These are phyloP conservation scores for Trypanosoma brucei DNA, from an alignment of 208 protist genomes.

Conservation along the genomic window DNA sequence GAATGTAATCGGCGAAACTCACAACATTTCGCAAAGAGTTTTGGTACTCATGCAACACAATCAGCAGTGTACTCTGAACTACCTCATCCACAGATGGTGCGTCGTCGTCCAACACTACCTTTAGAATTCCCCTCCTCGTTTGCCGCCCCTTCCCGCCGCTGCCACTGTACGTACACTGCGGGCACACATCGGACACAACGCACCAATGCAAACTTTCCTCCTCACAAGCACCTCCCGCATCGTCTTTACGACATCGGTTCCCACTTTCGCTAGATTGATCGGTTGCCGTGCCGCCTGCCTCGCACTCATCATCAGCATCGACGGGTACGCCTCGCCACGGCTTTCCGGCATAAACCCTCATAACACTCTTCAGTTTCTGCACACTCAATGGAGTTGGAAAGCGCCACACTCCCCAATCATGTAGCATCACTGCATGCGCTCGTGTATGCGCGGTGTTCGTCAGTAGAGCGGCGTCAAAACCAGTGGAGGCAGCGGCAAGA, in stretches of 20 bases:
- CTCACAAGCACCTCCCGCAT: background rate
- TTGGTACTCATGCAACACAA: slow-evolving; percentile 59
- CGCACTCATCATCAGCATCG: background rate
- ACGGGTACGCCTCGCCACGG: slow-evolving; percentile 41
- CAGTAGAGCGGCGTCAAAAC: slow-evolving; percentile 38
- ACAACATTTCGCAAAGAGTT: slow-evolving; percentile 50
- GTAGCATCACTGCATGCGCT: slow-evolving; percentile 55
- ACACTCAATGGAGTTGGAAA: slow-evolving; percentile 38
- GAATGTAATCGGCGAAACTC: slow-evolving; percentile 48
- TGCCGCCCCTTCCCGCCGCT: background rate
- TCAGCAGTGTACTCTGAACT: slow-evolving; percentile 45
- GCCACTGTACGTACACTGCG: slow-evolving; percentile 24
- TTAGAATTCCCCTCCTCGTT: background rate
- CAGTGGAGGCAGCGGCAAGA: slow-evolving; percentile 39
- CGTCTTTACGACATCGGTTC: background rate
- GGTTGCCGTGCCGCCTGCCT: too few species aligned
- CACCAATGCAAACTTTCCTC: slow-evolving; percentile 60
- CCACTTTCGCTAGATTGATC: background rate
- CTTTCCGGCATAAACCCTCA: slow-evolving; percentile 31
- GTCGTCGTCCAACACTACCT: background rate
- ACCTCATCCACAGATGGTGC: slow-evolving; percentile 1
- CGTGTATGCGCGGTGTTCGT: slow-evolving; percentile 49
- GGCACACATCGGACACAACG: slow-evolving; percentile 23
- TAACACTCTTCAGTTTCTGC: slow-evolving; percentile 31
- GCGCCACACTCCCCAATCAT: slow-evolving; percentile 52